A percentile compares a stretch with the other conserved stretches of the same genome.
These are phyloP conservation scores for Yueomyces sp. DNA, from an alignment of 805 yeast genomes.

Conservation along the genomic window DNA sequence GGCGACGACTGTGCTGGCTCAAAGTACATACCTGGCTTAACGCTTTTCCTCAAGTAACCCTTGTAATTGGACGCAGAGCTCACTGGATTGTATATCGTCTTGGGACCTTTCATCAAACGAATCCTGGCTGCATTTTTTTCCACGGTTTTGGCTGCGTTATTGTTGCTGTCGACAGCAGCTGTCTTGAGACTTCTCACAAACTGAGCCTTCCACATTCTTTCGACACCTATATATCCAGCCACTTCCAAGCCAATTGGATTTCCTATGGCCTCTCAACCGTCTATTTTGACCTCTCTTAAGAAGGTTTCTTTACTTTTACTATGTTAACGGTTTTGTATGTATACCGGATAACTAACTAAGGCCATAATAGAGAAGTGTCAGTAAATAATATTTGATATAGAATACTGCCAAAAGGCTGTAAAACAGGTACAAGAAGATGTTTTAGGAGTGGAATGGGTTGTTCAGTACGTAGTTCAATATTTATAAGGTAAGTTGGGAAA, in stretches of 20 bases:
- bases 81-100: conserved; percentile 35
- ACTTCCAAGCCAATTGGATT: too few species aligned
- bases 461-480: neutral
- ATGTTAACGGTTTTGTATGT: too few species aligned
- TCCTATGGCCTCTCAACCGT: too few species aligned
- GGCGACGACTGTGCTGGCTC: conserved; percentile 57
- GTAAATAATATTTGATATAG: too few species aligned
- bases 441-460: too few species aligned
- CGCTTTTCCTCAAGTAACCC: conserved; percentile 26
- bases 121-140: neutral
- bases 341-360: too few species aligned
- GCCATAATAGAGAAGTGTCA: too few species aligned
- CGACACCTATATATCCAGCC: neutral
- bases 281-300: too few species aligned
- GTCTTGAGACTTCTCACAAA: neutral
- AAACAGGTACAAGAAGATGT: too few species aligned
- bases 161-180: conserved; percentile 2
- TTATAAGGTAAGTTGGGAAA: conserved; percentile 1
- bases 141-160: neutral
- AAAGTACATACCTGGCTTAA: conserved; percentile 46
- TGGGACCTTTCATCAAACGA: conserved; percentile 12
- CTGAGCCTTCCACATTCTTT: neutral
- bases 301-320: too few species aligned
- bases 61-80: conserved; percentile 57
- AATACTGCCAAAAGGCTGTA: too few species aligned